Conservation (phyloP, 441 rosid species). For the Populus trichocarpa region DNA sequence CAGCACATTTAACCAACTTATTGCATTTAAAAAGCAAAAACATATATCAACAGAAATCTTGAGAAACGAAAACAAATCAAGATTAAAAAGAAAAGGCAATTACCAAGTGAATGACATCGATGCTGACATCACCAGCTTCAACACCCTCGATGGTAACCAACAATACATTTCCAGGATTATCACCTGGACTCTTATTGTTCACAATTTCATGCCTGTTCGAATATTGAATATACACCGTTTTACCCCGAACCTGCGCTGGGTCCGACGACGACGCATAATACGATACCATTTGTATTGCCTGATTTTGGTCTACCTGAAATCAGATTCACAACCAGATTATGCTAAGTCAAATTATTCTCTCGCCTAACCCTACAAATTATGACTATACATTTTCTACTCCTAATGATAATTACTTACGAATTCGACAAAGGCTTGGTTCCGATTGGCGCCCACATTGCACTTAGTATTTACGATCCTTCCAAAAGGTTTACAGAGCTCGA, state of each 20-base stretch:
- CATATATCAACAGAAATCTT: not conserved
- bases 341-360: not conserved
- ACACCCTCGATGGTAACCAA: conserved; percentile 96
- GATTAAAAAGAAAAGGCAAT: conserved; percentile 25
- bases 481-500: conserved; percentile 91
- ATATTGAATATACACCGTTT: conserved; percentile 93
- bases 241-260: conserved; percentile 98
- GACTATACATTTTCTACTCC: not conserved
- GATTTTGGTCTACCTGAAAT: conserved; percentile 81
- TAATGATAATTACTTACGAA: conserved; percentile 41
- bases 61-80: not conserved
- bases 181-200: conserved; percentile 99
- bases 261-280: conserved; percentile 97
- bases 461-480: conserved; percentile 97
- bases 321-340: conserved; percentile 1
- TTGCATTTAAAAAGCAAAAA: not conserved
- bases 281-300: conserved; percentile 97
- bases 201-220: conserved; percentile 97
- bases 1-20: not conserved
- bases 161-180: conserved; percentile 94
- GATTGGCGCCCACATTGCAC: conserved; percentile 95
- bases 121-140: conserved; percentile 93
- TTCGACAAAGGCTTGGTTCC: conserved; percentile 96
- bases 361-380: not conserved
- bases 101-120: conserved; percentile 95